Evolutionary conservation across 1,139 yeast genomes (phyloP).

Genomic region (Kluyveromyces sp.): DNA sequence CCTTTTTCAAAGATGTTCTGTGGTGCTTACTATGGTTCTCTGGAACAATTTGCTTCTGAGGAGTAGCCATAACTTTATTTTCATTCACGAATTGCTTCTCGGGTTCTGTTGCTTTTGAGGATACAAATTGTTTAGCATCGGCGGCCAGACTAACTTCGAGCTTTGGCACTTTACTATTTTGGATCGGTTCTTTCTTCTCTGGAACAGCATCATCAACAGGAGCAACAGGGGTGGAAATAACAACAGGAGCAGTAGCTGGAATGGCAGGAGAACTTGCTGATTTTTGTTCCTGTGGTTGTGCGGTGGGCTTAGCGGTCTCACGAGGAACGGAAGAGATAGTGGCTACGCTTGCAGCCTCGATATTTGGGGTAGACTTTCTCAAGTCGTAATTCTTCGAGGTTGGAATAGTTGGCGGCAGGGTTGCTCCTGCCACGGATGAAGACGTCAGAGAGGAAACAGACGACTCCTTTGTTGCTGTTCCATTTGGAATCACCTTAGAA

Average conservation of each 20-base stretch:
- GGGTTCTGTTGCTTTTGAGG: not conserved
- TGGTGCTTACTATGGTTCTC: conserved; percentile 4
- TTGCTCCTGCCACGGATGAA: conserved; percentile 29
- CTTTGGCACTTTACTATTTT: not conserved
- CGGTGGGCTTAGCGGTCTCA: conserved; percentile 12
- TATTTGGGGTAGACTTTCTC: conserved; percentile 12
- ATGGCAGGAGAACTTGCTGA: too few relatives aligned
- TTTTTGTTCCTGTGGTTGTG: not conserved
- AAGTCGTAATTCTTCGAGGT: conserved; percentile 28
- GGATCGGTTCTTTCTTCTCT: not conserved
- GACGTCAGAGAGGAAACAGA: conserved; percentile 9
- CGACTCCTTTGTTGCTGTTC: not conserved
- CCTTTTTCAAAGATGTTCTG: conserved; percentile 1
- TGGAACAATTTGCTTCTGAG: conserved; percentile 1
- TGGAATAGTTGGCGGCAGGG: conserved; percentile 30
- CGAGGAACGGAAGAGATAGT: conserved; percentile 7
- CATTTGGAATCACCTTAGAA: not conserved
- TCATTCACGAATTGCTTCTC: conserved; percentile 3
- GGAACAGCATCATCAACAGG: not conserved
- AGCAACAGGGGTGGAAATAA: not conserved
- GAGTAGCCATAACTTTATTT: conserved; percentile 1
- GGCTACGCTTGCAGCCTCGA: conserved; percentile 1
- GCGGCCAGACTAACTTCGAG: not conserved
- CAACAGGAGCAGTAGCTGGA: too few relatives aligned
- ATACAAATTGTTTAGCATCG: conserved; percentile 2